These are phyloP conservation scores for Colletotrichum tropicale DNA, from an alignment of 2,329 filamentous ascomycete genomes.

Conservation along the genomic window DNA sequence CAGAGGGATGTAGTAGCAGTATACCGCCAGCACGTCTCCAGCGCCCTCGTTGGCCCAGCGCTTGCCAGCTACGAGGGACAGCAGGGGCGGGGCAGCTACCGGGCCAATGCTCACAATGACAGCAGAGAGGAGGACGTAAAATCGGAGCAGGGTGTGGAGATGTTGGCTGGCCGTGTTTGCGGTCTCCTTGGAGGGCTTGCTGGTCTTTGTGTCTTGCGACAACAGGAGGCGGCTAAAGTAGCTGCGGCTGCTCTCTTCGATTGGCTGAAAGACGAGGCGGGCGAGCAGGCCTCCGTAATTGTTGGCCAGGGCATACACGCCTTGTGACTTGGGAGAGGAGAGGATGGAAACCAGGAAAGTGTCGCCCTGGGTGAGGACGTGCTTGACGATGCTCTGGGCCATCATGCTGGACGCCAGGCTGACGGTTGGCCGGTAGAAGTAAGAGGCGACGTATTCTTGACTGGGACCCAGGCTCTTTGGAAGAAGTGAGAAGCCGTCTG, in stretches of 20 bases:
- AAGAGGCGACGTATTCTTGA: conserved; percentile 54
- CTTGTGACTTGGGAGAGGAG: conserved; percentile 80
- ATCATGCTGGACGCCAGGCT: conserved; percentile 82
- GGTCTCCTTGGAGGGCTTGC: conserved; percentile 26
- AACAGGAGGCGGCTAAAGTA: conserved; percentile 84
- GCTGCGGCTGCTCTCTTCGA: conserved; percentile 91
- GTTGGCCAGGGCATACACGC: conserved; percentile 88
- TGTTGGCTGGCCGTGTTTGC: conserved; percentile 48
- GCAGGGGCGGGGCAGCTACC: conserved; percentile 72
- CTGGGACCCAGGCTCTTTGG: conserved; percentile 40
- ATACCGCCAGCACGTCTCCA: conserved; percentile 74
- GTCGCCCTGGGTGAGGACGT: conserved; percentile 92
- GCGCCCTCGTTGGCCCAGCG: conserved; percentile 79
- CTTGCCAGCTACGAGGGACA: conserved; percentile 76
- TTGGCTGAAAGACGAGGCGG: conserved; percentile 88
- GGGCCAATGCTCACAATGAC: conserved; percentile 75
- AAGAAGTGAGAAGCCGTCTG: conserved; percentile 73
- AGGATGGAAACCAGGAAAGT: conserved; percentile 84
- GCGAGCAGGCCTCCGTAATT: conserved; percentile 94
- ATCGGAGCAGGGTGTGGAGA: conserved; percentile 68
- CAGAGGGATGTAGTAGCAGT: conserved; percentile 93
- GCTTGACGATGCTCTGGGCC: conserved; percentile 88
- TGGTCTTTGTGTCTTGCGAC: conserved; percentile 23
- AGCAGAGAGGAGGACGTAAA: conserved; percentile 77
- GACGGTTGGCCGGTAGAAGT: conserved; percentile 74